Percentiles rank a stretch among this genome's conserved stretches.
phyloP scores from a whole-genome alignment of 2,329 filamentous ascomycete genomes.

The Aspergillus chevalieri region DNA sequence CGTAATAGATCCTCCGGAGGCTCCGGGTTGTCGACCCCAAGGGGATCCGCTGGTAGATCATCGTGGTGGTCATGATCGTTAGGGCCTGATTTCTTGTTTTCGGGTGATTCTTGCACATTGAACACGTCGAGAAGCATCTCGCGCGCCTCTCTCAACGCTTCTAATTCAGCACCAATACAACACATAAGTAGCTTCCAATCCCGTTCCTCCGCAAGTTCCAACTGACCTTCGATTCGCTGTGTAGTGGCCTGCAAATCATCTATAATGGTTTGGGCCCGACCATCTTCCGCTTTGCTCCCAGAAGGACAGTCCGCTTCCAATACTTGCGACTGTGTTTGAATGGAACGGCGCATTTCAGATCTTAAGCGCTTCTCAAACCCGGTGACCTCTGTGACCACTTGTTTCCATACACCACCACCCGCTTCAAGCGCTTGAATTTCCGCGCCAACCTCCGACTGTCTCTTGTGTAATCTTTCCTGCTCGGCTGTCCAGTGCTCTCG shows the following conservation, averaged over 20 bases:
- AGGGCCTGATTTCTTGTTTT: not conserved
- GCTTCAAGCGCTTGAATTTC: constrained; percentile 55
- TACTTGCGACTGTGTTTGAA: constrained; percentile 18
- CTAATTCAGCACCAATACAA: constrained; percentile 57
- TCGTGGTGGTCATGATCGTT: constrained; percentile 2
- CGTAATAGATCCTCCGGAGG: constrained; percentile 32
- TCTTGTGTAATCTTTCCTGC: constrained; percentile 38
- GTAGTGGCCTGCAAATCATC: constrained; percentile 44
- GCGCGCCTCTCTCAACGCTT: constrained; percentile 44
- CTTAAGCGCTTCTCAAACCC: constrained; percentile 43
- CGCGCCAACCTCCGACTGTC: constrained; percentile 42
- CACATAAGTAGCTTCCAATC: constrained; percentile 58
- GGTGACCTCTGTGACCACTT: constrained; percentile 46
- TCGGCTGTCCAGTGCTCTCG: constrained; percentile 52
- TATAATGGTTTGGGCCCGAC: constrained; percentile 29
- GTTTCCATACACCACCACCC: constrained; percentile 54
- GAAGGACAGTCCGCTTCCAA: constrained; percentile 7
- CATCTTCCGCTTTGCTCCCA: constrained; percentile 14
- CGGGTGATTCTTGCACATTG: constrained; percentile 14
- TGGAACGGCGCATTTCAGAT: constrained; percentile 27
- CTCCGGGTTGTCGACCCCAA: constrained; percentile 26
- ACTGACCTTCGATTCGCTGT: constrained; percentile 42
- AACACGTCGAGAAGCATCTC: constrained; percentile 31
- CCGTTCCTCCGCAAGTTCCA: constrained; percentile 46
- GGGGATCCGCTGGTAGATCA: constrained; percentile 11